A percentile compares a stretch with the other conserved stretches of the same genome.
Conservation (phyloP, 1,139 yeast genomes). For the Blastobotrys persicus region DNA sequence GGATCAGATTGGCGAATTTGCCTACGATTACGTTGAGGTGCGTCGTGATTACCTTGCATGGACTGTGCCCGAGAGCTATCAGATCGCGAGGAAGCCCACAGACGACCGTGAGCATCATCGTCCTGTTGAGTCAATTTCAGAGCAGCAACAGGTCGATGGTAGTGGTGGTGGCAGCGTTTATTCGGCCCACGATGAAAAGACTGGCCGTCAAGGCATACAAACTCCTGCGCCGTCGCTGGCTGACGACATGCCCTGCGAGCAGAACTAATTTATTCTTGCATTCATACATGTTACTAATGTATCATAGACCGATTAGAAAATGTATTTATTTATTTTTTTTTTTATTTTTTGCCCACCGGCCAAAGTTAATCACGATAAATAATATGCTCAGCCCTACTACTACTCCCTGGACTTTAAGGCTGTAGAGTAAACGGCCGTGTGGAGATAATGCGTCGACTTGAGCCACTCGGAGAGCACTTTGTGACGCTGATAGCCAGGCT, state of each 20-base stretch:
- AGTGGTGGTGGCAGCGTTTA: too few relatives aligned
- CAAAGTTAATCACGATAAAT: too few relatives aligned
- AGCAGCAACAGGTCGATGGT: too few relatives aligned
- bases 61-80: conserved; percentile 6
- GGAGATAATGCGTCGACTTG: not conserved
- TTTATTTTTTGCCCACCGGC: too few relatives aligned
- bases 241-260: not conserved
- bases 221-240: not conserved
- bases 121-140: not conserved
- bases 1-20: conserved; percentile 97
- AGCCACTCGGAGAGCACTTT: conserved; percentile 1
- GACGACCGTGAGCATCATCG: not conserved
- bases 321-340: too few relatives aligned
- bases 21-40: conserved; percentile 95
- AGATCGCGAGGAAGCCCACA: conserved; percentile 6
- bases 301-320: not conserved
- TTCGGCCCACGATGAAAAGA: not conserved
- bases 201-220: not conserved
- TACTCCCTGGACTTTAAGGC: conserved; percentile 1
- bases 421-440: not conserved
- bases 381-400: too few relatives aligned
- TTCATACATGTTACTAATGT: not conserved
- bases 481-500: not conserved
- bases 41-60: conserved; percentile 72
- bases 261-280: not conserved